Base-by-base conservation (phyloP, 306 rosid genomes). In the Lupinus albus region DNA sequence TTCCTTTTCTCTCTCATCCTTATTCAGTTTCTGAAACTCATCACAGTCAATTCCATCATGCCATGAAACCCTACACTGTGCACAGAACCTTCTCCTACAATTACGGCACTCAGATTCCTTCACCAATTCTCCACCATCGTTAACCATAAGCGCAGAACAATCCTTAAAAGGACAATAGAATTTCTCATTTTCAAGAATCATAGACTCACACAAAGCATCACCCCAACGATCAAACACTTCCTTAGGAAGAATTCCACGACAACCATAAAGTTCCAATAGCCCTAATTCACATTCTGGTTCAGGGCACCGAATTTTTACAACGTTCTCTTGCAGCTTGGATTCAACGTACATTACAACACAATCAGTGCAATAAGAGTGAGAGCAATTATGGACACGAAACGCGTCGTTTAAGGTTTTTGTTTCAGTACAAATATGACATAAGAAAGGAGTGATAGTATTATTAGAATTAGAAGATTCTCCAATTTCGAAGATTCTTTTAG, bases 191-290 rank as follows among this genome's bases (percentile, higher is more conserved):
- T 12, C 67, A 4, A 47, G 46, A 1, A 82, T 67, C 45, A 68
- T 18, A 0, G 84, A 73, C 72, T 81, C 84, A 0, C 86, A 82
- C 54, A 72, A 4, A 0, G 81, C 81, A 0, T 38, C 21, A 11
- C 82, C 89, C 89, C 89, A 84, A 47, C 84, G 64, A 20, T 79
- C 79, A 0, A 79, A 62, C 2, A 76, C 63, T 8, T 53, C 55
- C 0, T 36, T 2, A 0, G 84, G 64, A 0, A 84, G 70, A 71
- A 70, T 63, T 8, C 36, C 11, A 1, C 83, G 72, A 16, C 85
- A 75, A 5, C 53, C 61, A 1, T 75, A 63, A 0, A 73, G 70
- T 7, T 76, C 78, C 49, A 84, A 8, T 46, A 70, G 68, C 4
- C 79, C 79, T 5, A 50, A 2, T 25, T 25, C 30, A 58, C 86